Conservation (phyloP, 2,329 filamentous ascomycete genomes). For the Exophiala bonariae region DNA sequence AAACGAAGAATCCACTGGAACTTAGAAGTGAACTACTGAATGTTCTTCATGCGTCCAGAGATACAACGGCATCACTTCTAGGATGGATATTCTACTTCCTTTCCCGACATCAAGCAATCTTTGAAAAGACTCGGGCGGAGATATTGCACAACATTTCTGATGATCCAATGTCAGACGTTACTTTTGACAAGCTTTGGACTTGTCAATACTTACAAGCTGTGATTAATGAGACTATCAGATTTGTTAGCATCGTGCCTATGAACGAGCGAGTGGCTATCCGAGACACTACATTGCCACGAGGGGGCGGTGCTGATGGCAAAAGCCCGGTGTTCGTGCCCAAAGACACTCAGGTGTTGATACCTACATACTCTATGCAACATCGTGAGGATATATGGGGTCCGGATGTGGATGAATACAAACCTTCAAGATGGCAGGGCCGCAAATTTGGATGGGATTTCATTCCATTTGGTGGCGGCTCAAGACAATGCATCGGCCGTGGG, state of each 20-base stretch:
- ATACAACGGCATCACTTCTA: conserved; percentile 36
- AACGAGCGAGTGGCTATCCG: conserved; percentile 13
- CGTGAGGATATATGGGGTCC: conserved; percentile 33
- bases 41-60: conserved; percentile 35
- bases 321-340: conserved; percentile 33
- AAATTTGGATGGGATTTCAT: conserved; percentile 51
- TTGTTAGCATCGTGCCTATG: conserved; percentile 12
- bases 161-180: conserved; percentile 2
- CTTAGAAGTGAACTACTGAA: conserved; percentile 34
- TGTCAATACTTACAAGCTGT: conserved; percentile 58
- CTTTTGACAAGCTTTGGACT: conserved; percentile 57
- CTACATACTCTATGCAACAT: conserved; percentile 38
- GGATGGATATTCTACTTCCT: conserved; percentile 34
- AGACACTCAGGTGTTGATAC: conserved; percentile 32
- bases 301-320: conserved; percentile 27
- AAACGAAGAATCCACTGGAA: conserved; percentile 23
- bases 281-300: conserved; percentile 28
- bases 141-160: conserved; percentile 1
- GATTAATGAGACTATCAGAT: conserved; percentile 23
- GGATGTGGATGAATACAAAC: conserved; percentile 18
- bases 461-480: conserved; percentile 53
- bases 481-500: conserved; percentile 65
- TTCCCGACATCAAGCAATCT: conserved; percentile 25
- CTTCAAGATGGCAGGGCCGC: conserved; percentile 18
- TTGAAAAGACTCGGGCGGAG: conserved; percentile 4